Evolutionary conservation across 148 eudicot species (phyloP).

Genomic region (Chenopodium album): DNA sequence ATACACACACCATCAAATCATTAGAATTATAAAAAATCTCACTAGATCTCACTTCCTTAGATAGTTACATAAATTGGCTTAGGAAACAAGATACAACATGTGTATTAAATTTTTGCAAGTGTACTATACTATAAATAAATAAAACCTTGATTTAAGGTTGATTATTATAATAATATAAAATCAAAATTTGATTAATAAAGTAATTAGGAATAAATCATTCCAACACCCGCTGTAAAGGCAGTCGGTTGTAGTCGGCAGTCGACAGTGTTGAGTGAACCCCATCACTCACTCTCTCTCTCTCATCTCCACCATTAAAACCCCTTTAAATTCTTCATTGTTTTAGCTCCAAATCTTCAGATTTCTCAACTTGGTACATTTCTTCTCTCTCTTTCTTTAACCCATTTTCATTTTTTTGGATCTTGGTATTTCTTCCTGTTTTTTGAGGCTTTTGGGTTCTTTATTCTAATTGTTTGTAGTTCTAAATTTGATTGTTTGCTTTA

Average conservation of each 20-base stretch:
- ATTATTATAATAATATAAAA: no score
- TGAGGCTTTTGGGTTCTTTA: background rate
- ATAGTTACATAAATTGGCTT: background rate
- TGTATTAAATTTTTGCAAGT: background rate
- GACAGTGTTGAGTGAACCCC: background rate
- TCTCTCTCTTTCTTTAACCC: background rate
- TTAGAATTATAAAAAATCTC: background rate
- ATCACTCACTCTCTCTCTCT: background rate
- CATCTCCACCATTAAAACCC: background rate
- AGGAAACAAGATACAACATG: background rate
- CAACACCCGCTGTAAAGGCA: constrained; percentile 4
- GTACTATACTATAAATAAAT: background rate
- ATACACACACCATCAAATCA: no score
- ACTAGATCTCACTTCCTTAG: background rate
- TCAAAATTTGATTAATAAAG: background rate
- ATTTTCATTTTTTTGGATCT: constrained; percentile 3
- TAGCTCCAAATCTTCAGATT: background rate
- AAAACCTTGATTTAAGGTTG: background rate
- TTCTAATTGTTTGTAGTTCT: background rate
- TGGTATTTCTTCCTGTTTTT: background rate
- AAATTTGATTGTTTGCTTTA: background rate
- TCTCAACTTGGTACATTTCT: background rate
- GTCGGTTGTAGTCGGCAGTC: constrained; percentile 9
- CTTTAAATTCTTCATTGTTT: background rate
- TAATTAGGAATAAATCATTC: background rate